phyloP scores from a whole-genome alignment of 257 asterid species.

The Fraxinus americana region DNA sequence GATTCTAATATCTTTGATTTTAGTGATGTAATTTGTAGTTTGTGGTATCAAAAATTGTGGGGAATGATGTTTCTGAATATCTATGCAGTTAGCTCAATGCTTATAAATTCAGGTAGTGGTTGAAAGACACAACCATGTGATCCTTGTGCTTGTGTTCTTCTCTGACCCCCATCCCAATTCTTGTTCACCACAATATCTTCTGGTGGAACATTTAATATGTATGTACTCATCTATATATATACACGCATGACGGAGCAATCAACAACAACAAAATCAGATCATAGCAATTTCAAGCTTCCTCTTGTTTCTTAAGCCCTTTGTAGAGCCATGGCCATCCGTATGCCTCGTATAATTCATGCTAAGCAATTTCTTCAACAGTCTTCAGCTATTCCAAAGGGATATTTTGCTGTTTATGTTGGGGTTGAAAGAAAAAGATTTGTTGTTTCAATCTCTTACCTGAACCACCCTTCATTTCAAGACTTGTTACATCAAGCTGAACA shows the following conservation, averaged over 20 bases:
- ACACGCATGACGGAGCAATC: no score
- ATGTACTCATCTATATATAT: no score
- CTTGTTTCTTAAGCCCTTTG: neutral
- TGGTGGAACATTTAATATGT: no score
- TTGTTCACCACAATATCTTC: no score
- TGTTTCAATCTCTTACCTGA: slow-evolving; percentile 39
- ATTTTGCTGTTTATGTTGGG: slow-evolving; percentile 42
- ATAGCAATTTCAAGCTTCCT: neutral
- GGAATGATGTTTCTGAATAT: neutral
- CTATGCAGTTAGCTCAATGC: neutral
- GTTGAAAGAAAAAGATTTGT: slow-evolving; percentile 33
- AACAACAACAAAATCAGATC: no score
- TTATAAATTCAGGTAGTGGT: neutral
- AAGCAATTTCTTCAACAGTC: slow-evolving; percentile 32
- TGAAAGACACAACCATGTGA: slow-evolving; percentile 3
- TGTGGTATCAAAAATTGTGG: neutral
- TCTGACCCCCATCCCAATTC: no score
- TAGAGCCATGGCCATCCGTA: slow-evolving; percentile 29
- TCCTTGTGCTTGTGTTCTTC: neutral
- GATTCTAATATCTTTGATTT: neutral
- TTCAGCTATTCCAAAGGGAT: slow-evolving; percentile 48
- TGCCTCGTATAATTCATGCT: no score
- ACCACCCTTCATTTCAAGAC: slow-evolving; percentile 40
- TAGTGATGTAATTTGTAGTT: no score
- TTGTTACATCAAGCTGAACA: slow-evolving; percentile 31